A percentile compares a stretch with the other conserved stretches of the same genome.
These are phyloP conservation scores for Rhynchosporium secalis DNA, from an alignment of 2,329 filamentous ascomycete species.

Conservation along the genomic window DNA sequence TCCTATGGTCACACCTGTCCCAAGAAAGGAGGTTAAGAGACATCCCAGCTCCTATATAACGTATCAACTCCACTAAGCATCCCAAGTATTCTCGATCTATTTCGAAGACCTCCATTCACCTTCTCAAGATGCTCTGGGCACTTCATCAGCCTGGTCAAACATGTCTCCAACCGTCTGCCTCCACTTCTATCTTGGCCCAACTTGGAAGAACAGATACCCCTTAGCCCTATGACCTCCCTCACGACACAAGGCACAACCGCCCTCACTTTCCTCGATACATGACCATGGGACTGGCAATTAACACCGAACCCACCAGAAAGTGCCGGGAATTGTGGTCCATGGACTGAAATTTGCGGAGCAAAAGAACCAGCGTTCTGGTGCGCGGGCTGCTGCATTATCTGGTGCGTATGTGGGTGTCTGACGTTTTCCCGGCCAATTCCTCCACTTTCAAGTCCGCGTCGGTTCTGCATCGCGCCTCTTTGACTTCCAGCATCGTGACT, in stretches of 20 bases:
- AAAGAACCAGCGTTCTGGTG: not conserved
- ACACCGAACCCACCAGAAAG: not conserved
- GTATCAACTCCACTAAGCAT: too few relatives aligned
- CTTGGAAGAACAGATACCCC: not conserved
- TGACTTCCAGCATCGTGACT: too few relatives aligned
- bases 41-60: too few relatives aligned
- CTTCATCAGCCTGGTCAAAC: too few relatives aligned
- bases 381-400: not conserved
- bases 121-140: not conserved
- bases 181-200: not conserved
- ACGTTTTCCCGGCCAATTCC: too few relatives aligned
- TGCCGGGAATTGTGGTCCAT: not conserved
- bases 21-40: too few relatives aligned
- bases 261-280: slow-evolving; percentile 2
- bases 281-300: not conserved
- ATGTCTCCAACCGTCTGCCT: not conserved
- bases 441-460: not conserved
- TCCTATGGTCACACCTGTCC: too few relatives aligned
- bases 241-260: not conserved
- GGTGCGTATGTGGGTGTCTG: too few relatives aligned
- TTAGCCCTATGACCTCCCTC: not conserved
- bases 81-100: too few relatives aligned
- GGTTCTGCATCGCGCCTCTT: too few relatives aligned
- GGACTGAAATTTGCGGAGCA: not conserved
- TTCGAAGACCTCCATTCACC: too few relatives aligned